Evolutionary conservation across 2,329 filamentous ascomycete species (phyloP).

Genomic region (Aspergillus melleus): DNA sequence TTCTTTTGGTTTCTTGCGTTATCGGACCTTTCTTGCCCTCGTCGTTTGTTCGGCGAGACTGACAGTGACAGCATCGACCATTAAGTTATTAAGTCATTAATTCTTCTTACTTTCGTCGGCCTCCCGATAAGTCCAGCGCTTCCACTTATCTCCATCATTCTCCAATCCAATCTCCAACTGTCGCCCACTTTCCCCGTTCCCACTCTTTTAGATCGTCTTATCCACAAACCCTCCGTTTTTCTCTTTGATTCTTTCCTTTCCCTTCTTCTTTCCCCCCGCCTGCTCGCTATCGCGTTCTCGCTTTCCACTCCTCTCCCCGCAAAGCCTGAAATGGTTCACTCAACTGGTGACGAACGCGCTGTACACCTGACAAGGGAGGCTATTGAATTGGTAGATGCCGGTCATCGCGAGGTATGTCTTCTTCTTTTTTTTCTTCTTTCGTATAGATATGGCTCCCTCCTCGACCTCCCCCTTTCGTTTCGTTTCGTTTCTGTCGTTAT

Average conservation of each 20-base stretch:
- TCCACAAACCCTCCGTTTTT: background rate
- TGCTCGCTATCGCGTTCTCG: conserved; percentile 13
- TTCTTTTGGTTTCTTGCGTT: background rate
- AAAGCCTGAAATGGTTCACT: conserved; percentile 43
- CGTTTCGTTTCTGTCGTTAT: background rate
- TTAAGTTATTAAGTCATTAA: background rate
- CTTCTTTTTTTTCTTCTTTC: background rate
- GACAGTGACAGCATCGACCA: too few relatives aligned
- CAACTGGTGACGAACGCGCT: conserved; percentile 47
- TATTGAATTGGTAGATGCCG: conserved; percentile 47
- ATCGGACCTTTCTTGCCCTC: background rate
- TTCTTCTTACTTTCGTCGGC: conserved; percentile 7
- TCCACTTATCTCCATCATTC: background rate
- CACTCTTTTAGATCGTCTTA: background rate
- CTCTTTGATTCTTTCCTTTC: conserved; percentile 4
- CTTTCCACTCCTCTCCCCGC: conserved; percentile 10
- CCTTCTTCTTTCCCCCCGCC: conserved; percentile 1
- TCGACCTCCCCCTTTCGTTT: background rate
- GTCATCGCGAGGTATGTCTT: conserved; percentile 45
- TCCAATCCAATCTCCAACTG: conserved; percentile 5
- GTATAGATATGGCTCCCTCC: too few relatives aligned
- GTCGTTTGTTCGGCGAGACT: too few relatives aligned
- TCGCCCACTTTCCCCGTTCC: conserved; percentile 1
- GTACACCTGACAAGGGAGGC: conserved; percentile 48
- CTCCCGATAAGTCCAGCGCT: conserved; percentile 18